Evolutionary conservation across 352 stramenopile genomes (phyloP), one percentile per base, ranked within the genome.

Genomic region (Globisporangium okanoganense): DNA sequence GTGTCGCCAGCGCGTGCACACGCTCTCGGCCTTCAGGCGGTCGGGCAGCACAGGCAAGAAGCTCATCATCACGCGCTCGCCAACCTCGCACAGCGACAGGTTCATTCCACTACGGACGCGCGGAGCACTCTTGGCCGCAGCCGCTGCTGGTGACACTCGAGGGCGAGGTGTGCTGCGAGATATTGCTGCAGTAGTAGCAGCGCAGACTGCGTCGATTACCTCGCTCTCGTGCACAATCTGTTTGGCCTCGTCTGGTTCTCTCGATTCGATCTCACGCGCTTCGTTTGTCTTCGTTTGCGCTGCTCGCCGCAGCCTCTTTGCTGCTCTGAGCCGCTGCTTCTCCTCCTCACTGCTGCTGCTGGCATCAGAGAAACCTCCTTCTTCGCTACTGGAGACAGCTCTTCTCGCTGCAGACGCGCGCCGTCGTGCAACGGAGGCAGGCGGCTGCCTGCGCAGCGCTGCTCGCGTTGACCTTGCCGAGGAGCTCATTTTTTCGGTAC

Each of bases 21-120:
- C 79, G 0, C 67, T 45, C 56, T 87, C 82, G n/a, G 65, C 68
- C 5, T 48, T 64, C 24, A 88, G 56, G 13, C 82, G 78, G 29
- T 87, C 73, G 4, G 78, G 78, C 25, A 92, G 47, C 7, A 75
- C 57, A 7, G 73, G 60, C 27, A 92, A 48, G 40, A 88, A 90
- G 47, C 64, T 63, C 41, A 92, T 54, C 45, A 85, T 65, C 31
- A 64, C 56, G 8, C 63, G 73, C 48, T 88, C 78, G 7, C 57
- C 70, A 25, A 82, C 61, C 22, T 89, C 82, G 35, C 60, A 67
- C 9, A 89, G 56, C 36, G 25, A 40, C 20, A 75, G 43, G 27
- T 38, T 57, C 10, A 35, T 44, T 3, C 52, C 35, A 14, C 9
- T 16, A 18, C 6, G n/a, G 16, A 22, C 20, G 12, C 20, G 53